Percentiles rank a stretch among this genome's conserved stretches.
phyloP scores from a whole-genome alignment of 192 early-diverging fungal genomes.

The Radiomyces spectabilis region DNA sequence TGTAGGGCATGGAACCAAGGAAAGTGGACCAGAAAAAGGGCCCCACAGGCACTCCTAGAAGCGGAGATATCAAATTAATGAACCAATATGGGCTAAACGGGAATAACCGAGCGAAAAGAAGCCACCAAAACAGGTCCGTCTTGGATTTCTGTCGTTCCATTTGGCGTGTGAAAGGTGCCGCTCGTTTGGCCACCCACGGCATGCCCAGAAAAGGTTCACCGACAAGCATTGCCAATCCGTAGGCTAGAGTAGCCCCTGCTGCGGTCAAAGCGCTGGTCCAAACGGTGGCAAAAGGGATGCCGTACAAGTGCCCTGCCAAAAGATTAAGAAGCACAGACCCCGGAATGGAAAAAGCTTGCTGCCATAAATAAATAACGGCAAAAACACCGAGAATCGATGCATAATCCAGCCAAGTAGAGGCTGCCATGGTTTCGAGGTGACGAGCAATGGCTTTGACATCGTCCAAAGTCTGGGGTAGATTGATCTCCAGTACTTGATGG shows the following conservation, averaged over 20 bases:
- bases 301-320: conserved; percentile 24
- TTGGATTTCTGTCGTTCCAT: conserved; percentile 23
- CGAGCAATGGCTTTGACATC: conserved; percentile 38
- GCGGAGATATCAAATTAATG: conserved; percentile 42
- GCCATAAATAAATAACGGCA: conserved; percentile 43
- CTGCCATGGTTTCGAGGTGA: conserved; percentile 34
- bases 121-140: conserved; percentile 38
- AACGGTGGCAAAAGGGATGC: conserved; percentile 6
- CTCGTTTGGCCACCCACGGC: conserved; percentile 8
- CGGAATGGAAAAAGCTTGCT: conserved; percentile 50
- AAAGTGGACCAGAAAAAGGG: conserved; percentile 48
- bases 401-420: conserved; percentile 32
- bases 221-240: conserved; percentile 12
- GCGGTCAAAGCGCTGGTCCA: conserved; percentile 20
- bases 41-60: conserved; percentile 35
- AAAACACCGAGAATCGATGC: conserved; percentile 33
- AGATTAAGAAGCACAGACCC: conserved; percentile 43
- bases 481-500: conserved; percentile 12
- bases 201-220: conserved; percentile 22
- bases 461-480: conserved; percentile 38
- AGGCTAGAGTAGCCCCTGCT: conserved; percentile 21
- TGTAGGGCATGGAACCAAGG: conserved; percentile 45
- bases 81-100: conserved; percentile 50
- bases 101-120: conserved; percentile 43
- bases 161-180: conserved; percentile 6